Evolutionary conservation across 805 yeast genomes (phyloP), one percentile per base, ranked within the genome.

Genomic region (Yamadazyma olivae): DNA sequence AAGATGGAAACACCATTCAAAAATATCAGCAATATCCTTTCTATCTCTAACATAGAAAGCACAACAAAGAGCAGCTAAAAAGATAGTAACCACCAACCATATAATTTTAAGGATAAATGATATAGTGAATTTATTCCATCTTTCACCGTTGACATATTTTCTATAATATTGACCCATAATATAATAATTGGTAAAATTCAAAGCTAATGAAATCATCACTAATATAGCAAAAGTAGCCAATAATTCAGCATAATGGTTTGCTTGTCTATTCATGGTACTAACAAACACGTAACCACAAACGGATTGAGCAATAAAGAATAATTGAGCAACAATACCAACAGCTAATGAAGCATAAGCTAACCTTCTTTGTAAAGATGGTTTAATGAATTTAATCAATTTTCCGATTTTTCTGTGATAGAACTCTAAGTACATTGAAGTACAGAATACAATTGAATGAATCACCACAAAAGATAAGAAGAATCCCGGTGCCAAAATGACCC

Each of bases 111-210:
- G 16, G 30, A 51, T 41, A 35, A 54, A 54, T 5, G 57, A 52
- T 35, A 50, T 52, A 32, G 54, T 54, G 43, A 54, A 54, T 33
- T 54, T 54, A 41, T 54, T 54, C 57, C 57, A 54, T 32, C 40
- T 46, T 27, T 53, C 57, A 3, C 59, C 57, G 31, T 54, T 54
- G 27, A 53, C 59, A 32, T 52, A 54, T 33, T 51, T 49, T n/a
- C 42, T 42, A 40, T 51, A 53, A 39, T 53, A 54, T 34, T 52
- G 56, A 15, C 59, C 59, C 59, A 54, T 53, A 35, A 54, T 53
- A 39, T 53, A 54, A 34, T 54, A 54, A 33, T 54, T 54, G 36
- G 50, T 45, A 37, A 54, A 54, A 43, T 54, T 54, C 27, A 54
- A 44, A 3, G 53, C 51, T 26, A 54, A 45, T 3, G 57, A 51